Evolutionary conservation across 2,329 filamentous ascomycete genomes (phyloP).

Genomic region (Myotisia sp.): DNA sequence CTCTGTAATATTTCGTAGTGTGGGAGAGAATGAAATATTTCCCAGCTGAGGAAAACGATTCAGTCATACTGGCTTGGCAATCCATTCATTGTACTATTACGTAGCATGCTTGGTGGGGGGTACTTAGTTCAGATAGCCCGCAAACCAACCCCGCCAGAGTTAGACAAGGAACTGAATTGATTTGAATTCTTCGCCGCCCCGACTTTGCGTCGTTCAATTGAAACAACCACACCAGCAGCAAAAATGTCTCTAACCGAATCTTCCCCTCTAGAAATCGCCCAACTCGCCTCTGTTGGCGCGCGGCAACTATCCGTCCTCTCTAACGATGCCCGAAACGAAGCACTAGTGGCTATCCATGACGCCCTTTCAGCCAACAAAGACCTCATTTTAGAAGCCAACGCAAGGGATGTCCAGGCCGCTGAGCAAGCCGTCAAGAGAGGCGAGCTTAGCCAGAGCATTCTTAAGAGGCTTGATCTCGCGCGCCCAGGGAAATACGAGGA

Average conservation of each 20-base stretch:
- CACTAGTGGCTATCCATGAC: slow-evolving; percentile 66
- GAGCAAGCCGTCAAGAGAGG: slow-evolving; percentile 60
- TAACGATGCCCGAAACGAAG: slow-evolving; percentile 62
- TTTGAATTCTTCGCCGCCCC: too few relatives aligned
- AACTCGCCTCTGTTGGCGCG: slow-evolving; percentile 65
- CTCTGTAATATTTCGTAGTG: too few relatives aligned
- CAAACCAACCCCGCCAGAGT: too few relatives aligned
- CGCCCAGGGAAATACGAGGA: slow-evolving; percentile 90
- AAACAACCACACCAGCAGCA: too few relatives aligned
- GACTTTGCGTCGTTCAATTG: too few relatives aligned
- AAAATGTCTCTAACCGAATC: slow-evolving; percentile 81
- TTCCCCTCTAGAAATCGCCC: slow-evolving; percentile 61
- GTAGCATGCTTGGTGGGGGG: too few relatives aligned
- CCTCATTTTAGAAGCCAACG: slow-evolving; percentile 74
- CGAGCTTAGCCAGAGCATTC: slow-evolving; percentile 61
- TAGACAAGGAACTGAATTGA: too few relatives aligned
- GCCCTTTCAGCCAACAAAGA: slow-evolving; percentile 57
- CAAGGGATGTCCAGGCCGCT: slow-evolving; percentile 62
- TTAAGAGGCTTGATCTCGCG: slow-evolving; percentile 75
- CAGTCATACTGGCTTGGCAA: too few relatives aligned
- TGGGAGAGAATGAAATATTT: too few relatives aligned
- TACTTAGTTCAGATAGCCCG: too few relatives aligned
- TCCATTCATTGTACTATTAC: too few relatives aligned
- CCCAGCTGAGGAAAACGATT: too few relatives aligned
- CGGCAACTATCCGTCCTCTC: slow-evolving; percentile 69